Percentiles rank a stretch among this genome's conserved stretches.
Conservation (phyloP, 2,329 filamentous ascomycete species). For the Penicillium italicum region DNA sequence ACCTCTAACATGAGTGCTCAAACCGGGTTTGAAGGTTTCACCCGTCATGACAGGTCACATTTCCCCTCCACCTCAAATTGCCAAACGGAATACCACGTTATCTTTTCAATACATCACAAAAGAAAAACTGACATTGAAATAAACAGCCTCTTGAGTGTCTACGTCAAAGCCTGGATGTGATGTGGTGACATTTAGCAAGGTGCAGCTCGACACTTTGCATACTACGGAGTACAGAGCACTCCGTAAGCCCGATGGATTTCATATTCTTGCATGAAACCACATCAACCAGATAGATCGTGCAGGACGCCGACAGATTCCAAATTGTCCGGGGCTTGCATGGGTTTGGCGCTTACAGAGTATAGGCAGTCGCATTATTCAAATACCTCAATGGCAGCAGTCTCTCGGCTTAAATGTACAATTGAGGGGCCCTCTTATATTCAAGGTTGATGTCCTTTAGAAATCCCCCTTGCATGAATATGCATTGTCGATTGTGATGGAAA, state of each 20-base stretch:
- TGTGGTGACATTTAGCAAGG: not conserved
- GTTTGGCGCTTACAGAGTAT: not conserved
- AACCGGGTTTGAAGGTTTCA: not conserved
- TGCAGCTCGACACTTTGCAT: not conserved
- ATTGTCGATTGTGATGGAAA: not conserved
- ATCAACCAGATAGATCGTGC: not conserved
- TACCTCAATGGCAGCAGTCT: not conserved
- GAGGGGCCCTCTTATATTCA: not conserved
- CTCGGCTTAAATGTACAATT: not conserved
- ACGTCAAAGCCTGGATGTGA: not conserved
- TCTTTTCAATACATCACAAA: not conserved
- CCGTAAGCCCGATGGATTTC: not conserved
- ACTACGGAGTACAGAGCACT: not conserved
- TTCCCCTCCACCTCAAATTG: not conserved
- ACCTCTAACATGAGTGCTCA: not conserved
- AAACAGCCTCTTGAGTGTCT: not conserved
- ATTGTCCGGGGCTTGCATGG: not conserved
- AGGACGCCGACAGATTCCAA: not conserved
- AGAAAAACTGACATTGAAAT: not conserved
- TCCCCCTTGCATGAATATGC: not conserved
- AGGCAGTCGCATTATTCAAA: not conserved
- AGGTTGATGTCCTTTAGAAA: not conserved
- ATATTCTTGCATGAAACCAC: not conserved
- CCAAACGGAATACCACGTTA: not conserved
- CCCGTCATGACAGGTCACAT: not conserved